A percentile compares a stretch with the other conserved stretches of the same genome.
phyloP scores from a whole-genome alignment of 2,329 filamentous ascomycete species.

The Ilyonectria robusta region DNA sequence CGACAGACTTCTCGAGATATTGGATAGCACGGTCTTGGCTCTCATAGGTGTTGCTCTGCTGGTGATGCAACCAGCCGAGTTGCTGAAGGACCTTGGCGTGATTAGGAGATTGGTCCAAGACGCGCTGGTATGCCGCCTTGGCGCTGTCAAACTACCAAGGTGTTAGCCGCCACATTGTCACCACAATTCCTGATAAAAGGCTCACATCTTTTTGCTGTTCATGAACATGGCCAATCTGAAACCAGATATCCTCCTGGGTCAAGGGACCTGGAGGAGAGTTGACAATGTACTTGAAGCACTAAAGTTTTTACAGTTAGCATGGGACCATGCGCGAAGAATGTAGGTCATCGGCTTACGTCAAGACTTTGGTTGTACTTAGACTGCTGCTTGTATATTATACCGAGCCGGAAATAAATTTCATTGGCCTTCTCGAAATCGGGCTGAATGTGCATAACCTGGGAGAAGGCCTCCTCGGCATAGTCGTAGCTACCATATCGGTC shows the following conservation, averaged over 20 bases:
- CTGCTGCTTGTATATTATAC: constrained; percentile 99
- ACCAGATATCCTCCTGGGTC: constrained; percentile 99
- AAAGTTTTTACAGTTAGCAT: constrained; percentile 28
- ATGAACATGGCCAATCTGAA: constrained; percentile 98
- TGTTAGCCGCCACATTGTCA: constrained; percentile 54
- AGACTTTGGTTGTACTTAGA: constrained; percentile 93
- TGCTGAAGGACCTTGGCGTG: constrained; percentile 99
- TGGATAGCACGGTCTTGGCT: constrained; percentile 98
- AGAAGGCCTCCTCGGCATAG: constrained; percentile 97
- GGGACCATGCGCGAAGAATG: neutral
- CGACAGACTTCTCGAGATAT: constrained; percentile 96
- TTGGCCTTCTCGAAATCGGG: constrained; percentile 98
- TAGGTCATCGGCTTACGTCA: constrained; percentile 73
- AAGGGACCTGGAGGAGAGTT: constrained; percentile 91
- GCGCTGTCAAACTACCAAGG: constrained; percentile 86
- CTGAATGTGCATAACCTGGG: constrained; percentile 98
- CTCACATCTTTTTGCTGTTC: constrained; percentile 98
- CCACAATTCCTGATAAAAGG: constrained; percentile 37
- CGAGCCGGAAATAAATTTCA: constrained; percentile 97
- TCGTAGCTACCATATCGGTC: constrained; percentile 96
- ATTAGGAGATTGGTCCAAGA: constrained; percentile 93
- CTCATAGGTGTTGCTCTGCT: constrained; percentile 90
- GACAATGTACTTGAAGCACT: constrained; percentile 99
- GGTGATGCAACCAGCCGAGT: constrained; percentile 96
- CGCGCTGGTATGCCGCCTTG: constrained; percentile 91